Evolutionary conservation across 2,329 filamentous ascomycete genomes (phyloP), one percentile per base, ranked within the genome.

Genomic region (Biscogniauxia marginata): DNA sequence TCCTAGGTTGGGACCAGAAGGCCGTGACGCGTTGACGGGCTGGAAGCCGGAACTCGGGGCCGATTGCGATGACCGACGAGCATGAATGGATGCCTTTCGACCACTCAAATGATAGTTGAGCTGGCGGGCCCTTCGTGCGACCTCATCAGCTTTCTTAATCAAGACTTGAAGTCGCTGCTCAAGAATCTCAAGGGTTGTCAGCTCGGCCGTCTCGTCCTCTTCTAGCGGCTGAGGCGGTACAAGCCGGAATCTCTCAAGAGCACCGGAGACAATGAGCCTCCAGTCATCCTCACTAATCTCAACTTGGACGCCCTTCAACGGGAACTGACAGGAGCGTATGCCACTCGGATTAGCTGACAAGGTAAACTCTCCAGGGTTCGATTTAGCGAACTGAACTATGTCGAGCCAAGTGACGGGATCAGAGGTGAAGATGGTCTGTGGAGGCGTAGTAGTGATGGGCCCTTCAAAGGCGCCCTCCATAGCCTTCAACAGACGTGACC

Each of bases 261-360:
- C 89, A 23, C 91, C 91, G 43, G 89, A 93, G 53, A 86, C 85
- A 63, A 96, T 93, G 62, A 96, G 77, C 45, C 92, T 83, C 79
- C 88, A 96, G 70, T 96, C 91, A 70, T 96, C 91, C 71, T 96
- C 91, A 18, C 85, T 86, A 59, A 96, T 93, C 74, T 96, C 90
- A 7, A 96, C 88, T 49, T 89, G 84, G 62, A 87, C 83, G 58
- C 92, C 89, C 68, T 92, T 92, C 61, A 91, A 86, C 67, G 87
- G 85, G 71, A 96, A 95, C 60, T 91, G 89, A 69, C 91, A 96
- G 52, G 88, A 85, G 48, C 88, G 83, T 52, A 83, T 76, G 19
- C 89, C 88, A 62, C 90, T 87, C 46, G 84, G 80, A 59, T 83
- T 82, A 55, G 89, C 85, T 53, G 84, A 85, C 51, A 96, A 76